Evolutionary conservation across 768 basidiomycete species (phyloP), one percentile per base, ranked within the genome.

Genomic region (Sutorius australiensis): DNA sequence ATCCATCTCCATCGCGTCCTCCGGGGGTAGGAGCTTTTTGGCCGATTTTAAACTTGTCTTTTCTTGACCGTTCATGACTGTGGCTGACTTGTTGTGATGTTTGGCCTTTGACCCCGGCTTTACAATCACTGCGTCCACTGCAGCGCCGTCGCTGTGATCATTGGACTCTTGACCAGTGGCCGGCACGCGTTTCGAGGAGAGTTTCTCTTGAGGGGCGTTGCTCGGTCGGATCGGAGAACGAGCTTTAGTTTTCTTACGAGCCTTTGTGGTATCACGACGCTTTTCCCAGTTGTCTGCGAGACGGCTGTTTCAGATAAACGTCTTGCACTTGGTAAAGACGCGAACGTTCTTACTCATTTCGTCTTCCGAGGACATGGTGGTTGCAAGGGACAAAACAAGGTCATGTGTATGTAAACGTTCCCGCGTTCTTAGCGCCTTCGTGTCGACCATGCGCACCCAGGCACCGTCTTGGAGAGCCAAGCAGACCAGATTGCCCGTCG

Each of bases 401-500:
- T 63, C 57, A 53, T 50, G 52, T 61, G 44, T 24, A 24, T 21
- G 31, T 7, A 32, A 45, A 10, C 12, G 42, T 28, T 43, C 41
- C 24, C 21, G 21, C 39, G 21, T 39, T 13, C 11, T 11, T n/a
- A 40, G 12, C 19, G 32, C 32, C 32, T 80, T 17, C 79, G 83
- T 34, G 66, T 75, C n/a, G 84, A 86, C 53, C 63, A 71, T 42
- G 31, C 43, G 31, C 67, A 71, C 39, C 42, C 65, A 6, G 57
- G 54, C 24, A 67, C 77, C 3, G 61, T 67, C 17, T 61, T 67
- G 0, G 82, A 85, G 63, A 52, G 55, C 12, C 67, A 77, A 41
- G 89, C 86, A 10, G 88, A 89, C 56, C 66, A 67, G 49, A 72
- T 82, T 46, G 64, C 84, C 32, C 74, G 85, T 19, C 64, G 67